Evolutionary conservation across 257 asterid species (phyloP).

Genomic region (Nyctanthes arbortristis): DNA sequence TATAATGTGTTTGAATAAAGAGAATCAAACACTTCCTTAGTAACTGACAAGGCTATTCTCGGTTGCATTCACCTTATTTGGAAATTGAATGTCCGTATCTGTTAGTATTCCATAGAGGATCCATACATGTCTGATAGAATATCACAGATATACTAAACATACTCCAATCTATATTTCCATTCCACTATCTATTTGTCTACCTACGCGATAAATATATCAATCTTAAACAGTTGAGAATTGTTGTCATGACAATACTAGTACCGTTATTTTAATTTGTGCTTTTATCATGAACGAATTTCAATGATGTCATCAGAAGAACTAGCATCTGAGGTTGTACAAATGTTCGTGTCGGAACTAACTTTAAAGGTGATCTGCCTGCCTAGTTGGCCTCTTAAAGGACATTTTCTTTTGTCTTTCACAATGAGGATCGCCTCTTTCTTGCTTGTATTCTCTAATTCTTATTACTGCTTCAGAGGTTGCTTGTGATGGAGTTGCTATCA

Average conservation of each 20-base stretch:
- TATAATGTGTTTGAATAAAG: no score
- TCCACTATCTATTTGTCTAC: neutral
- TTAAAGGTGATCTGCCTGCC: conserved; percentile 54
- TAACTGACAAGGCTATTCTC: no score
- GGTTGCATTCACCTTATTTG: neutral
- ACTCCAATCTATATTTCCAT: conserved; percentile 13
- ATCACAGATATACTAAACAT: neutral
- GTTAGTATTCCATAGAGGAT: neutral
- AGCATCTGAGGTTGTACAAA: conserved; percentile 66
- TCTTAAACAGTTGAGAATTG: conserved; percentile 9
- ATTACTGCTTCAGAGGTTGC: conserved; percentile 65
- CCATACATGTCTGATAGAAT: neutral
- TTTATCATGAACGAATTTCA: conserved; percentile 11
- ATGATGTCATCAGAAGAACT: conserved; percentile 62
- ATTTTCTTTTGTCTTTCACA: neutral
- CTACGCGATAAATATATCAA: neutral
- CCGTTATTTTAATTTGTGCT: neutral
- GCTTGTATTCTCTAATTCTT: conserved; percentile 18
- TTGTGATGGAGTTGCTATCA: conserved; percentile 68
- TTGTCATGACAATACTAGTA: neutral
- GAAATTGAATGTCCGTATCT: neutral
- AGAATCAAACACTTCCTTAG: no score
- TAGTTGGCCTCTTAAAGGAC: conserved; percentile 22
- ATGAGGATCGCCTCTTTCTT: conserved; percentile 13
- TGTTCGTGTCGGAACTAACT: conserved; percentile 62